Percentiles rank a stretch among this genome's conserved stretches.
phyloP scores from a whole-genome alignment of 163 green algal species.

The Chloromonas sp. region DNA sequence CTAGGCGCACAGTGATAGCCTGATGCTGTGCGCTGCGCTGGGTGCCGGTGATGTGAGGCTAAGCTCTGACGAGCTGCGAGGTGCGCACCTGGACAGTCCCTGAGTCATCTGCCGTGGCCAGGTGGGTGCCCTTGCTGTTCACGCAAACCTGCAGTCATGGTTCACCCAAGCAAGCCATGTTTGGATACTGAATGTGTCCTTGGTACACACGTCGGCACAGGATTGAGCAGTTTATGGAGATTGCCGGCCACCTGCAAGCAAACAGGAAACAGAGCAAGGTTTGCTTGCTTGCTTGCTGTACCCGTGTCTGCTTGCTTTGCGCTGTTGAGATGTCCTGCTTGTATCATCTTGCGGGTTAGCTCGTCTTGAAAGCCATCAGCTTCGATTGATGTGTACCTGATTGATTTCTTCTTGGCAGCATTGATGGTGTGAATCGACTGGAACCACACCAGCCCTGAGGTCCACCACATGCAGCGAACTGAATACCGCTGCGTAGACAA shows the following conservation, averaged over 20 bases:
- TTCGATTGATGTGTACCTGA: neutral
- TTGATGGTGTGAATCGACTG: neutral
- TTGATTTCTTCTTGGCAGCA: neutral
- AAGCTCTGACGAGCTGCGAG: too few relatives aligned
- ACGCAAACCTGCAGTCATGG: neutral
- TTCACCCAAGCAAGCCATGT: neutral
- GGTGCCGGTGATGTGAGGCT: too few relatives aligned
- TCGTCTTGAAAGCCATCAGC: neutral
- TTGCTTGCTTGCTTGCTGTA: neutral
- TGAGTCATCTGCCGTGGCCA: neutral
- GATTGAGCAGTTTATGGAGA: too few relatives aligned
- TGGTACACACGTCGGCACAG: neutral
- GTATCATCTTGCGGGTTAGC: too few relatives aligned
- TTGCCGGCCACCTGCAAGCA: too few relatives aligned
- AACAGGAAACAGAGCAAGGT: too few relatives aligned
- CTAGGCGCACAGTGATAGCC: too few relatives aligned
- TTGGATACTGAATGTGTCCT: neutral
- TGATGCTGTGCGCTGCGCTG: too few relatives aligned
- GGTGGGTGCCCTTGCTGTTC: neutral
- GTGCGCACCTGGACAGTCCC: neutral
- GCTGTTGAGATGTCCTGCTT: neutral
- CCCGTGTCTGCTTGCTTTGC: neutral
- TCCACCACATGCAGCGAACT: too few relatives aligned
- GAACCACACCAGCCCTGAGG: too few relatives aligned
- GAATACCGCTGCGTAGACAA: too few relatives aligned